Evolutionary conservation across 768 basidiomycete genomes (phyloP), one percentile per base, ranked within the genome.

Genomic region (Auricularia sp.): DNA sequence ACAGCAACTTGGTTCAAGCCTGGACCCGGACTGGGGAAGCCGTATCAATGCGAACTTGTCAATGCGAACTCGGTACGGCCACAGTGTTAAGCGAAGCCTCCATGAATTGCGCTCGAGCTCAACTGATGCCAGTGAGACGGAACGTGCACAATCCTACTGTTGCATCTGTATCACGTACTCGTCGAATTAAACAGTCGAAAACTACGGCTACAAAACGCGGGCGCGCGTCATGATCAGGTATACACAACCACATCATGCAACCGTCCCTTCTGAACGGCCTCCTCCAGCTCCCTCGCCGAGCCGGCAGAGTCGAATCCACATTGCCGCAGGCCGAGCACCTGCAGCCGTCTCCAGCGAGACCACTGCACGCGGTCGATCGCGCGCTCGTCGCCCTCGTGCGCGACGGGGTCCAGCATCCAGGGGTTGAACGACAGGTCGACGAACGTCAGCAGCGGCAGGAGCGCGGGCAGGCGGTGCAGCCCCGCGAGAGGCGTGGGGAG

Each of bases 391-490:
- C 60, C 23, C 10, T 29, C 53, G 87, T 74, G 47, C 80, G 79
- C 61, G 81, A 80, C 21, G 87, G 67, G 11, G 76, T 76, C 23
- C 68, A 70, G 67, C 33, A 83, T 68, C 82, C 83, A 84, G 3
- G 62, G 43, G 61, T 90, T 90, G 71, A 81, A 88, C 0, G 89
- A 91, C 59, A 91, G 71, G 70, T 90, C 88, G 39, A 90, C 72
- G 33, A 85, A 69, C 23, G 80, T 74, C 34, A 91, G 74, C n/a
- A 86, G 72, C 0, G 88, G 89, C 67, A 85, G 87, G 14, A 81
- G 70, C 11, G 72, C 75, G 0, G 87, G 83, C 43, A 91, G 73
- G 66, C 84, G 78, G 66, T 84, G 80, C 21, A 91, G 69, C 0
- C 47, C 47, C 1, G 84, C 76, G 18, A 85, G 72, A 0, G 80